A percentile compares a stretch with the other conserved stretches of the same genome.
phyloP scores from a whole-genome alignment of 129 eudicot species.

The Deinandra increscens region DNA sequence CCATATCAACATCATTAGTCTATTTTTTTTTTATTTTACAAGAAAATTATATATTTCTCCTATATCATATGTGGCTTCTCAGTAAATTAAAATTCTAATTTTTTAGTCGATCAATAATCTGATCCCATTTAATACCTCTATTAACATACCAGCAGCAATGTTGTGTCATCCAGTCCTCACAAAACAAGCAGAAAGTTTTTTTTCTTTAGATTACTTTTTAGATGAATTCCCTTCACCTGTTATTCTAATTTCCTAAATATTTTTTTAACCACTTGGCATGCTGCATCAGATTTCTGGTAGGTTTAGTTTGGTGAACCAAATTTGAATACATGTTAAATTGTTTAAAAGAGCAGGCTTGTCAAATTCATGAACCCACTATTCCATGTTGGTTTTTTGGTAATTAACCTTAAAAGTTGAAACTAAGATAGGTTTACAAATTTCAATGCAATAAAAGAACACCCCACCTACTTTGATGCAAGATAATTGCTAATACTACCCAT shows the following conservation, averaged over 20 bases:
- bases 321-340: not conserved
- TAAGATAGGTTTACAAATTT: conserved; percentile 1
- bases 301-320: conserved; percentile 15
- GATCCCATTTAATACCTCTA: conserved; percentile 9
- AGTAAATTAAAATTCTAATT: not conserved
- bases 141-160: not conserved
- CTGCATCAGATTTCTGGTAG: conserved; percentile 10
- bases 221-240: not conserved
- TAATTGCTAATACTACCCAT: conserved; percentile 7
- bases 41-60: not conserved
- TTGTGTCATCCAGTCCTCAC: not conserved
- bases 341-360: conserved; percentile 5
- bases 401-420: not conserved
- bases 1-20: too few relatives aligned
- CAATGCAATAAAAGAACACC: not conserved
- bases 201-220: not conserved
- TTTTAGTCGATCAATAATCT: not conserved
- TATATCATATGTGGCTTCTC: not conserved
- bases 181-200: not conserved
- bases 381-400: conserved; percentile 11
- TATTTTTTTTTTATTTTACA: too few relatives aligned
- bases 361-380: conserved; percentile 11
- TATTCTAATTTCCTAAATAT: conserved; percentile 13
- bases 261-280: not conserved
- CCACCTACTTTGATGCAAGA: conserved; percentile 12